Evolutionary conservation across 805 yeast genomes (phyloP).

Genomic region (Cyberlindnera nakhonratchasimensis): DNA sequence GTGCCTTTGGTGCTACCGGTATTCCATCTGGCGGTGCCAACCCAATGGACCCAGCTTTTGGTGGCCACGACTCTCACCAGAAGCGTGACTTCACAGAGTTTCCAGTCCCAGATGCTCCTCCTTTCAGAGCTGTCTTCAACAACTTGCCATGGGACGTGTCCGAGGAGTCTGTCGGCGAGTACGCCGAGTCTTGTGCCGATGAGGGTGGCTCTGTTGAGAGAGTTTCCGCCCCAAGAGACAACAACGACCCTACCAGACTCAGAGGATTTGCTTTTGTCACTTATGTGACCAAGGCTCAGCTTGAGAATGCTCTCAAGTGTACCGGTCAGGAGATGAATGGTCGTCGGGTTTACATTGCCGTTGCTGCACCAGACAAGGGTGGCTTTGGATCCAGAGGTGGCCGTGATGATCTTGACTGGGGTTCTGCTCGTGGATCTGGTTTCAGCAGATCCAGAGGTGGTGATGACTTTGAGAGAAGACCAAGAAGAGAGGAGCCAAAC

Average conservation of each 20-base stretch:
- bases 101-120: slow-evolving; percentile 89
- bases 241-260: slow-evolving; percentile 55
- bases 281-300: slow-evolving; percentile 70
- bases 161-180: slow-evolving; percentile 60
- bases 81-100: slow-evolving; percentile 58
- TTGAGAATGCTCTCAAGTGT: slow-evolving; percentile 68
- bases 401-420: slow-evolving; percentile 42
- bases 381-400: slow-evolving; percentile 25
- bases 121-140: slow-evolving; percentile 84
- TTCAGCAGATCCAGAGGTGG: slow-evolving; percentile 10
- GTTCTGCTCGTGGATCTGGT: slow-evolving; percentile 46
- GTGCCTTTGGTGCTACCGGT: slow-evolving; percentile 29
- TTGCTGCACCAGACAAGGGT: slow-evolving; percentile 65
- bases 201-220: slow-evolving; percentile 56
- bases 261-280: slow-evolving; percentile 90
- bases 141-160: slow-evolving; percentile 80
- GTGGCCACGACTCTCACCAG: slow-evolving; percentile 31
- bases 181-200: slow-evolving; percentile 52
- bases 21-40: slow-evolving; percentile 32
- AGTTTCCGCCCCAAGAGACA: slow-evolving; percentile 71
- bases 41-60: slow-evolving; percentile 38
- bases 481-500: slow-evolving; percentile 50
- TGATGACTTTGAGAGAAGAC: slow-evolving; percentile 31
- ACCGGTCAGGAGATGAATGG: slow-evolving; percentile 68
- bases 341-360: slow-evolving; percentile 70